Percentiles rank a stretch among this genome's conserved stretches.
These are phyloP conservation scores for Elsinoe australis DNA, from an alignment of 2,329 filamentous ascomycete species.

Conservation along the genomic window DNA sequence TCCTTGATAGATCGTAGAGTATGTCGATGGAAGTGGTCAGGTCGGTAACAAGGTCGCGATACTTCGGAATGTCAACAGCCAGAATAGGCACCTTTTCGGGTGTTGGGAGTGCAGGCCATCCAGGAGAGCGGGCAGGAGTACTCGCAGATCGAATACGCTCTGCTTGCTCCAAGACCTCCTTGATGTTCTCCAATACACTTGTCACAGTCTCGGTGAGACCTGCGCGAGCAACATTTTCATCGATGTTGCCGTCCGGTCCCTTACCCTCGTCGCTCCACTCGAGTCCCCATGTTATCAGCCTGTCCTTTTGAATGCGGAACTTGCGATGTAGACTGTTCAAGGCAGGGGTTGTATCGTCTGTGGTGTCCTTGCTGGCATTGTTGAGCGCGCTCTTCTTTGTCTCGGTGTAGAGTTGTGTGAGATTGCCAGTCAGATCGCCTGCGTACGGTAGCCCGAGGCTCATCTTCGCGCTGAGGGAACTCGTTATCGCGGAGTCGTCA, in stretches of 20 bases:
- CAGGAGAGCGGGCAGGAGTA: conserved; percentile 33
- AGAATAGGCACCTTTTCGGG: conserved; percentile 39
- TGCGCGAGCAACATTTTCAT: conserved; percentile 57
- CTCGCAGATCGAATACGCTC: conserved; percentile 55
- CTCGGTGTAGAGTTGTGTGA: conserved; percentile 70
- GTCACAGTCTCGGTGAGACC: conserved; percentile 69
- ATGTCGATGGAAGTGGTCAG: conserved; percentile 72
- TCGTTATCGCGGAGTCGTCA: conserved; percentile 9
- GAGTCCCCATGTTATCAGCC: conserved; percentile 69
- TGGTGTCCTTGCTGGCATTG: conserved; percentile 51
- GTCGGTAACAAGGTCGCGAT: conserved; percentile 66
- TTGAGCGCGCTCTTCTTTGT: conserved; percentile 62
- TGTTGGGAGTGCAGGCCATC: conserved; percentile 18
- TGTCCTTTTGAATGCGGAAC: conserved; percentile 71
- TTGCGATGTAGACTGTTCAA: conserved; percentile 66
- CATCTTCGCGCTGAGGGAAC: conserved; percentile 9
- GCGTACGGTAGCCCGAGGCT: conserved; percentile 13
- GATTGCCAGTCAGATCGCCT: conserved; percentile 23
- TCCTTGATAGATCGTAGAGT: conserved; percentile 66
- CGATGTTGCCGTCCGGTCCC: conserved; percentile 60
- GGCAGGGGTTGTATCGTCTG: conserved; percentile 53
- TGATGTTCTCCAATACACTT: conserved; percentile 62
- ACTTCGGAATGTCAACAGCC: conserved; percentile 54
- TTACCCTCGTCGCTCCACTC: conserved; percentile 63
- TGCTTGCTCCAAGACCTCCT: conserved; percentile 68